Base-by-base conservation (phyloP, 345 rosid species). In the Hibiscus syriacus region DNA sequence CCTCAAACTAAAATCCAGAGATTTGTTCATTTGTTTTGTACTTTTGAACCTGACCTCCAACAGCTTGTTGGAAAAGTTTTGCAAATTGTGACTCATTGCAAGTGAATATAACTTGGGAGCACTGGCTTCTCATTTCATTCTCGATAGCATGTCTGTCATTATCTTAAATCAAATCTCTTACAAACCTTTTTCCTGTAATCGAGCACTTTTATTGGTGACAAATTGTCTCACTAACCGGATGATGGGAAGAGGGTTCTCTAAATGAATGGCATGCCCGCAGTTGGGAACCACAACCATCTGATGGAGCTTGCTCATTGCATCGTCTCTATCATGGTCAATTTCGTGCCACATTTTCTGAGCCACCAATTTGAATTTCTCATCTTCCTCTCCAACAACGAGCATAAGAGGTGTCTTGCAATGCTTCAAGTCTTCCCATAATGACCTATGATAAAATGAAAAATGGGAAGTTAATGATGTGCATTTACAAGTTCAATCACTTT, bases 191-290 rank as follows among this genome's bases (percentile, higher is more conserved):
- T 61, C 57, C 26, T 49, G 76, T 57, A 60, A 69, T 68, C 66
- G 3, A 52, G 59, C 64, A 64, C 43, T 5, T 73, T 76, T 45
- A 63, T 75, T 73, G 46, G 75, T 75, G 55, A 87, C 45, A 90
- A n/a, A 92, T 69, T 77, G 77, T 68, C 96, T 79, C 54, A 92
- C 67, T 29, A 88, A 74, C 32, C 76, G 74, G 27, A 86, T 75
- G 50, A 90, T n/a, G 0, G 68, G 56, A 0, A 90, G 92, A 71
- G 97, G 98, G 72, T 81, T 85, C 83, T 92, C 98, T 66, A 92
- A 71, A 82, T 92, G 97, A 10, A 82, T 90, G n/a, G 93, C 98
- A 55, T 92, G 98, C 26, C 98, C 97, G 29, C 86, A 75, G 53
- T 77, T 75, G 3, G 90, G 82, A 60, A 90, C 77, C 73, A 85